Evolutionary conservation across 192 early-diverging fungal genomes (phyloP), one percentile per base, ranked within the genome.

Genomic region (Backusella tuberculispora): DNA sequence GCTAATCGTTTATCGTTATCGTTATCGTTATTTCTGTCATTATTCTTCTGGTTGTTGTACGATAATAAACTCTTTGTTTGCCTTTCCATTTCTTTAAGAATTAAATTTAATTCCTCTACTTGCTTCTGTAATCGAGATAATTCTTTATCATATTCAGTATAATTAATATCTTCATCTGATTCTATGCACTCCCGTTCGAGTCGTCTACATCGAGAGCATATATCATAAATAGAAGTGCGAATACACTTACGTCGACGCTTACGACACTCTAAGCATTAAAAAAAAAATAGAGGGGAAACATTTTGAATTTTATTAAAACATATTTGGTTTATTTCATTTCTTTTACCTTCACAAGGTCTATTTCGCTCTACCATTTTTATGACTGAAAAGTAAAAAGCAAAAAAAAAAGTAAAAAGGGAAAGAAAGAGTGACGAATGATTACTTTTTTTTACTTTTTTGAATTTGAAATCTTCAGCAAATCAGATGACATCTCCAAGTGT

Each of bases 261-360:
- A 26, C 53, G 19, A 24, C 53, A 60, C 12, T 60, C 53, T 60
- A 60, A 8, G 9, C 42, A 10, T 26, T 60, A 60, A 26, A 60
- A 10, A 60, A 10, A 4, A 26, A 9, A 9, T 60, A 26, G 8
- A 4, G 21, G 29, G 29, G 29, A 34, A 34, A 34, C 29, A 2
- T 53, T 19, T 60, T 60, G 21, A 60, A 26, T 60, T 60, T 60
- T 12, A 26, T 60, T 60, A 60, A 26, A 60, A 60, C 53, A 60
- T 60, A 56, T 56, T 56, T 56, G 10, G 21, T 26, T 24, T 10
- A 24, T 21, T 56, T 56, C 4, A 10, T 26, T n/a, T 17, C 0
- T 56, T n/a, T 56, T 56, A 56, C 53, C 53, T 56, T 56, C 24
- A 13, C 53, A 56, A 24, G 53, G 53, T 24, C 4, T 56, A 7